These are phyloP conservation scores for Diutina sp. DNA, from an alignment of 1,139 yeast species.

Conservation along the genomic window DNA sequence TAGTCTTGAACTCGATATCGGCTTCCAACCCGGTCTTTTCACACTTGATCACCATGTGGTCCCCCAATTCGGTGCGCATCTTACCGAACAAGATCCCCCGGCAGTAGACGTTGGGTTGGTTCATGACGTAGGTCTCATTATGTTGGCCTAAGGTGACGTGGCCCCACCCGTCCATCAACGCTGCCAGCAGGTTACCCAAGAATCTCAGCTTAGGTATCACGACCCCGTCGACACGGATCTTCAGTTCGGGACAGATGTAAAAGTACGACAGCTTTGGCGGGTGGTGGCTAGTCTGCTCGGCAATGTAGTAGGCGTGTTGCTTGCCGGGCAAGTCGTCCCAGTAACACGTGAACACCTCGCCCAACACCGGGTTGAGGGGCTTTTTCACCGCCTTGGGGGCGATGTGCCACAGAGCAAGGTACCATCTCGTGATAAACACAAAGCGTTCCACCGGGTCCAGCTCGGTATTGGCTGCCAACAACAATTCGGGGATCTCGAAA, in stretches of 20 bases:
- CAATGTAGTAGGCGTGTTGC: conserved; percentile 58
- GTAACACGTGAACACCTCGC: conserved; percentile 80
- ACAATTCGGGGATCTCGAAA: conserved; percentile 67
- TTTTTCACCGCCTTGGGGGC: conserved; percentile 97
- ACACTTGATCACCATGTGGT: conserved; percentile 68
- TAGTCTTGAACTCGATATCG: conserved; percentile 86
- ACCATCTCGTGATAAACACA: conserved; percentile 69
- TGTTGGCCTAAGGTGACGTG: conserved; percentile 57
- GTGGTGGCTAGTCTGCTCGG: conserved; percentile 95
- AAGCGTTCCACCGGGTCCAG: conserved; percentile 57
- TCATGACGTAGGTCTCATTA: conserved; percentile 48
- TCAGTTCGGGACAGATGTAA: conserved; percentile 68
- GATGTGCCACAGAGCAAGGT: conserved; percentile 92
- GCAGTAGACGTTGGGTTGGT: conserved; percentile 95
- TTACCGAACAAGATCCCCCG: conserved; percentile 88
- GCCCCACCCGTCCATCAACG: conserved; percentile 89
- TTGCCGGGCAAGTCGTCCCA: conserved; percentile 75
- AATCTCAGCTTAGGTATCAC: conserved; percentile 80
- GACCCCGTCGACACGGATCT: conserved; percentile 80
- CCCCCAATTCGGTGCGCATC: conserved; percentile 83
- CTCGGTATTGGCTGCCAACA: conserved; percentile 54
- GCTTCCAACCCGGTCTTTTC: conserved; percentile 48
- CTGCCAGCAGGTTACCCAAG: conserved; percentile 92
- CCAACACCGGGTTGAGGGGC: conserved; percentile 88
- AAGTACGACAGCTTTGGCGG: conserved; percentile 97